These are phyloP conservation scores for Colletotrichum chlorophyti DNA, from an alignment of 2,329 filamentous ascomycete genomes.

Conservation along the genomic window DNA sequence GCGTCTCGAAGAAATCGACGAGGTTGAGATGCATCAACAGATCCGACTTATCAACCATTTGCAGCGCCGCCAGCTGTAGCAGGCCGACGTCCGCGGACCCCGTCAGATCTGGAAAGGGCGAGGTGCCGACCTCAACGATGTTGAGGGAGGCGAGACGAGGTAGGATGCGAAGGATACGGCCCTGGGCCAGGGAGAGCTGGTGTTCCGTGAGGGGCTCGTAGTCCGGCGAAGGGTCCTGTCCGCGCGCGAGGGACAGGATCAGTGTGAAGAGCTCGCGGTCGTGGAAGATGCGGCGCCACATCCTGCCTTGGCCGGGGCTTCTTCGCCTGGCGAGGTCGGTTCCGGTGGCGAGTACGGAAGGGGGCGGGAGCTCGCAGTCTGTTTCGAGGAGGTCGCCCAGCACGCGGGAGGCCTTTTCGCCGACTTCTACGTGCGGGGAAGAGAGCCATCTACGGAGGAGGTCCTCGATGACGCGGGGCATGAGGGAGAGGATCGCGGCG, in stretches of 20 bases:
- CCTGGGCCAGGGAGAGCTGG: conserved; percentile 58
- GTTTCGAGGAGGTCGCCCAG: conserved; percentile 61
- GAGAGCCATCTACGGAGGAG: conserved; percentile 61
- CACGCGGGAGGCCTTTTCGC: conserved; percentile 57
- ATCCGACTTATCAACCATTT: conserved; percentile 58
- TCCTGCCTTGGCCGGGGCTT: conserved; percentile 52
- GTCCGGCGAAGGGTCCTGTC: conserved; percentile 36
- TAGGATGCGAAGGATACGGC: conserved; percentile 57
- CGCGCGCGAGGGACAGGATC: conserved; percentile 48
- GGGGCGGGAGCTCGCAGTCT: conserved; percentile 52
- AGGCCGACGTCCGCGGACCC: conserved; percentile 44
- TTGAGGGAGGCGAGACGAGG: conserved; percentile 57
- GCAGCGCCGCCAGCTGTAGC: conserved; percentile 57
- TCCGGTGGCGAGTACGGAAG: conserved; percentile 23
- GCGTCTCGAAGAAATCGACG: conserved; percentile 60
- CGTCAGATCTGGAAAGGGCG: conserved; percentile 43
- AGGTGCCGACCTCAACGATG: conserved; percentile 46
- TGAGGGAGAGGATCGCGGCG: conserved; percentile 55
- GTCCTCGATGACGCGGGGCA: conserved; percentile 54
- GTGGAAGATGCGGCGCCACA: conserved; percentile 62
- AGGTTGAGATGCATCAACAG: conserved; percentile 57
- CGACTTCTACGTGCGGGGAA: conserved; percentile 60
- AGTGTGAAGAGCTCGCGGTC: conserved; percentile 51
- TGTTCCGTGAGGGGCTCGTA: conserved; percentile 35
- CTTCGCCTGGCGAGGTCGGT: conserved; percentile 46